Base-by-base conservation (phyloP, 208 protist species). In the Acanthamoeba polyphaga region DNA sequence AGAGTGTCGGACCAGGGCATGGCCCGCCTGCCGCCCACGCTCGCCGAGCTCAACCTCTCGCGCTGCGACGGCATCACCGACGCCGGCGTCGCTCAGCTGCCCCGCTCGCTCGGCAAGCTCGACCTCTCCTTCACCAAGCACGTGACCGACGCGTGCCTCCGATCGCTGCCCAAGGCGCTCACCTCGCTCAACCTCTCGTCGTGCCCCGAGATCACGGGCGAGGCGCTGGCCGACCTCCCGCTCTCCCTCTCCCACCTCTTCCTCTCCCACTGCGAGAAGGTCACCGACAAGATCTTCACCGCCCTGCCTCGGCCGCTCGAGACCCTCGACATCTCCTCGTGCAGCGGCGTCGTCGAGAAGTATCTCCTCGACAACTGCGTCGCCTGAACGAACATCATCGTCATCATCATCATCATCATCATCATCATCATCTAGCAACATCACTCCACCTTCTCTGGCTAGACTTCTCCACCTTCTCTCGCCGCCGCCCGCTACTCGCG, bases 141-240 rank as follows among this genome's bases (percentile, higher is more conserved):
- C 49, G 22, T 85, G 38, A 85, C 76, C 38, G 76, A 85, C 76
- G 76, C 6, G 0, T 85, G 76, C 76, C 76, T 85, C n/a, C 38
- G 76, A 32, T 51, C 46, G 46, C 38, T 85, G 19, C 76, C 76
- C 9, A 19, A 7, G 29, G 6, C 43, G 24, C 76, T 85, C 46
- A 85, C 76, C 8, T 85, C 43, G 49, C 76, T 85, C 76, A 85
- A 85, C 76, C 76, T 85, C 22, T 85, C 76, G 22, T 85, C 76
- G 24, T 85, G 76, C 27, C 76, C 38, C 38, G 43, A 85, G 76
- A 85, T 85, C 76, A 85, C 76, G 22, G 76, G 76, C 76, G 46
- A 85, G 34, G 49, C 13, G 13, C 76, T 85, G 24, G n/a, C 15
- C 38, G 38, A 15, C 46, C 76, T 85, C 9, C 76, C 76, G 34